Base-by-base conservation (phyloP, 768 basidiomycete genomes). In the Leucosporidium yakuticum region DNA sequence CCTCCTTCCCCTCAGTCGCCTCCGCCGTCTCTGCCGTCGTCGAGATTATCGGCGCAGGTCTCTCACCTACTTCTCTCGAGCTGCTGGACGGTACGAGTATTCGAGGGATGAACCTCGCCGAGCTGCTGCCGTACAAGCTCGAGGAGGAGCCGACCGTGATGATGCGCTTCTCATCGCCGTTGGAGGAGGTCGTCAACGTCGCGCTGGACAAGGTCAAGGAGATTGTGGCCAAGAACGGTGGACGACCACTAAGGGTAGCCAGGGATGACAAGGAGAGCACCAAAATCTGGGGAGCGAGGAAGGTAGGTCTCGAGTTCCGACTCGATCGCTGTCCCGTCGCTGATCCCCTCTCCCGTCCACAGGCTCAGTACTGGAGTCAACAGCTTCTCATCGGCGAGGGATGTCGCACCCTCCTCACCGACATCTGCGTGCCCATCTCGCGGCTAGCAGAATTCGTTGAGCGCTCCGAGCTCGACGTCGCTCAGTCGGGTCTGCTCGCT, bases 131-230 rank as follows among this genome's bases (percentile, higher is more conserved):
- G 6, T 51, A 62, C 0, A 31, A 36, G 29, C 56, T 73, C 20
- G 15, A 31, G 11, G 75, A 76, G 60, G 44, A 69, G 29, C 73
- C 73, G 75, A 87, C 87, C 0, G 83, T 96, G 15, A 91, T 96
- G 80, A 90, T 97, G 83, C 94, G 95, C 77, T 84, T 96, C 61
- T 90, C 93, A 77, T 91, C 91, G 4, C 85, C 89, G 44, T 80
- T 83, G 0, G 78, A 82, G 17, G 82, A 84, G 8, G 84, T 87
- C 31, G 78, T 80, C 76, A 76, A 83, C 5, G 82, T 83, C 51
- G 83, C 89, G 0, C 84, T 88, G 0, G 81, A 83, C 54, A 78
- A 81, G n/a, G 84, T 91, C n/a, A 80, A 85, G 71, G 74, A 78
- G 12, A 85, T 95, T 32, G 84, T 86, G 27, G 81, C 84, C 73